Evolutionary conservation across 192 early-diverging fungal genomes (phyloP).

Genomic region (Rhizophagus prolifer): DNA sequence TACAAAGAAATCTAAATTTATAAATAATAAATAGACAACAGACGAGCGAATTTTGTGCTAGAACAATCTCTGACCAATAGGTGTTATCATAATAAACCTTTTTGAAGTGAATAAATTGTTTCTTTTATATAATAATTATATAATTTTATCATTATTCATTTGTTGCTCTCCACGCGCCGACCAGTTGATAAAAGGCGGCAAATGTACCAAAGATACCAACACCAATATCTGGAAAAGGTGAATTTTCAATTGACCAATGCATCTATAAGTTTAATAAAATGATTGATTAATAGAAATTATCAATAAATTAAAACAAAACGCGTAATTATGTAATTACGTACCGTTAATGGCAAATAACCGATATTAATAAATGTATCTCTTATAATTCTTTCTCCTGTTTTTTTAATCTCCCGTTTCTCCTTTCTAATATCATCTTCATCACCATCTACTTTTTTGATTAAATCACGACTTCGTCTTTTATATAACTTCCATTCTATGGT

Average conservation of each 20-base stretch:
- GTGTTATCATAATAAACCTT: too few species aligned
- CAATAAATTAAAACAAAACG: neutral
- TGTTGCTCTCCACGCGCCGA: slow-evolving; percentile 78
- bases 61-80: too few species aligned
- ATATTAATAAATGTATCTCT: slow-evolving; percentile 84
- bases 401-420: slow-evolving; percentile 62
- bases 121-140: neutral
- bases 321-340: slow-evolving; percentile 8
- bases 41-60: too few species aligned
- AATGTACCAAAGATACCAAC: slow-evolving; percentile 94
- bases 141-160: neutral
- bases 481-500: slow-evolving; percentile 64
- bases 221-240: slow-evolving; percentile 86
- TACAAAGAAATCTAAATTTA: too few species aligned
- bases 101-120: neutral
- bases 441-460: slow-evolving; percentile 64
- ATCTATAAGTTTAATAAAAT: slow-evolving; percentile 34
- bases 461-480: slow-evolving; percentile 44
- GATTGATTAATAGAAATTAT: neutral
- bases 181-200: slow-evolving; percentile 82
- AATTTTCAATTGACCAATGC: slow-evolving; percentile 90
- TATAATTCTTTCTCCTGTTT: slow-evolving; percentile 58
- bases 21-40: too few species aligned
- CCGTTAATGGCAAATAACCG: slow-evolving; percentile 87
- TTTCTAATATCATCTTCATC: slow-evolving; percentile 41